Conservation (phyloP, 805 yeast genomes). For the Saccharomycopsis malanga region DNA sequence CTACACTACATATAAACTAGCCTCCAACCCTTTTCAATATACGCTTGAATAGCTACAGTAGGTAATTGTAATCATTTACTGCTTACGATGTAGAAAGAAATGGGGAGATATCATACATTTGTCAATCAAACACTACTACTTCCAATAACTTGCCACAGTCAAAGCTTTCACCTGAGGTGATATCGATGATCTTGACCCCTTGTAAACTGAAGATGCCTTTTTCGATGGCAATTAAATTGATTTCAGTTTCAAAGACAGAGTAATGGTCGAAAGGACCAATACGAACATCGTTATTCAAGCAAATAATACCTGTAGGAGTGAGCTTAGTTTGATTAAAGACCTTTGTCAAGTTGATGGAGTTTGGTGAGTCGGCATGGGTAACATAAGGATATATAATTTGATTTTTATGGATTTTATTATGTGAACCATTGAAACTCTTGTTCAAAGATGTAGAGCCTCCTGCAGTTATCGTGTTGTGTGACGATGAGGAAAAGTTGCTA, state of each 20-base stretch:
- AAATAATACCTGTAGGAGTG: constrained; percentile 49
- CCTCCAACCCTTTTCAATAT: too few species aligned
- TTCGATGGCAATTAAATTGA: constrained; percentile 53
- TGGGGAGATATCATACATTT: too few species aligned
- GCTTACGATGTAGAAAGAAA: too few species aligned
- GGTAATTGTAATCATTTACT: too few species aligned
- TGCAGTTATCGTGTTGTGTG: neutral
- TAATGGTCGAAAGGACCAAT: constrained; percentile 57
- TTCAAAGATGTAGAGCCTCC: too few species aligned
- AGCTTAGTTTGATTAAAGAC: constrained; percentile 34
- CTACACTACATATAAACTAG: too few species aligned
- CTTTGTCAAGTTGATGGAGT: constrained; percentile 26
- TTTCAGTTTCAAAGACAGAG: constrained; percentile 55
- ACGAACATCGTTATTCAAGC: constrained; percentile 58
- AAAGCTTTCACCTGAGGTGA: constrained; percentile 55
- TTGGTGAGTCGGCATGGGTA: constrained; percentile 7
- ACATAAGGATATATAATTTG: constrained; percentile 21
- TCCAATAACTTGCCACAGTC: constrained; percentile 68
- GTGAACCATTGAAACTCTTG: constrained; percentile 7
- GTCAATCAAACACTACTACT: constrained; percentile 44
- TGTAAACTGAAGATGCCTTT: constrained; percentile 58
- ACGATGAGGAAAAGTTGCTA: neutral
- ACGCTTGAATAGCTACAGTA: too few species aligned
- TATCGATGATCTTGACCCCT: constrained; percentile 61
- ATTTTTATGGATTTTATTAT: constrained; percentile 12